Base-by-base conservation (phyloP, 345 rosid genomes). In the Excoecaria agallocha region DNA sequence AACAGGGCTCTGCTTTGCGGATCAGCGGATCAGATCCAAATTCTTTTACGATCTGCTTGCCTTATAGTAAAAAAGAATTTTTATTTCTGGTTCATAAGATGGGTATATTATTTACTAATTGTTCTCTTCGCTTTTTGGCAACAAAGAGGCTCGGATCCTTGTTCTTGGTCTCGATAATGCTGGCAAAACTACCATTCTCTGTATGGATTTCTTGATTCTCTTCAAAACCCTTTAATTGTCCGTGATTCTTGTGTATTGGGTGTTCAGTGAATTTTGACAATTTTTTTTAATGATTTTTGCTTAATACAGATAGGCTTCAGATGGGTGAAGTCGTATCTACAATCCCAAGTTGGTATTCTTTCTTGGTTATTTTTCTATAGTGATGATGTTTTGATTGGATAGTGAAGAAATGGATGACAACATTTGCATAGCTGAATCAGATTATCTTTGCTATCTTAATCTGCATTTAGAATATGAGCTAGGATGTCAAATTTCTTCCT, bases 261-360 rank as follows among this genome's bases (percentile, higher is more conserved):
- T 35, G 12, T 10, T 56, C 55, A 12, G 10, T 65, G 58, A 57
- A 70, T 70, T 71, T 71, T 71, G 65, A 56, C 46, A 16, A 15
- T 12, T 59, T 51, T 16, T 12, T 25, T 22, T 35, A 68, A 45
- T 56, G 20, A 52, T 50, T 60, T 69, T 35, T 41, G 12, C 59
- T 66, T 69, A 20, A 15, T 69, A 12, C 78, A 79, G 82, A 79
- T 94, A 93, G 97, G 85, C 90, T 92, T 81, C 97, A 94, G 89
- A 94, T 94, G 97, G 98, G 98, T 15, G 98, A 94, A 84, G 97
- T 94, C 66, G 97, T 94, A 55, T 92, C 98, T 25, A 94, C 97
- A 56, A 94, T 94, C 82, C 98, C 98, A 66, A 94, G 98, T 94
- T 70, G 70, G 93, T 87, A 24, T 72, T 22, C 49, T 38, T 79